Evolutionary conservation across 306 rosid species (phyloP).

Genomic region (Adenanthera pavonina): DNA sequence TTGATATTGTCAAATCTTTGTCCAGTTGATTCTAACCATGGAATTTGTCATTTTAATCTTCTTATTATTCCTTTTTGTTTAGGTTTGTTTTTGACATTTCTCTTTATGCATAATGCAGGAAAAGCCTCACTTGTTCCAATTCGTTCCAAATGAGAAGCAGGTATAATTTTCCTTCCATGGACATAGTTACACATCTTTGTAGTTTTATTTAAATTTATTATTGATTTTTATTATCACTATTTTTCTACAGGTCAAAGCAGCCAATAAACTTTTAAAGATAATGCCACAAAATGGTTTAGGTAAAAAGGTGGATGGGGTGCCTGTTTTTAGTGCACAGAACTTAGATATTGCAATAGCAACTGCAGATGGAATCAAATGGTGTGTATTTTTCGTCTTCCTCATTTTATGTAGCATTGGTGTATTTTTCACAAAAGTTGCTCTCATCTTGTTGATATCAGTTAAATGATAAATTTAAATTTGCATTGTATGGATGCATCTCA

Average conservation of each 20-base stretch:
- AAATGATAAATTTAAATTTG: slow-evolving; percentile 33
- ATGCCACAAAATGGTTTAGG: slow-evolving; percentile 56
- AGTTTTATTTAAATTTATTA: slow-evolving; percentile 26
- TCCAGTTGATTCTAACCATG: slow-evolving; percentile 10
- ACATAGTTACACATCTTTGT: slow-evolving; percentile 26
- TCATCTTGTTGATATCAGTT: slow-evolving; percentile 21
- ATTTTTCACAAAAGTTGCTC: slow-evolving; percentile 19
- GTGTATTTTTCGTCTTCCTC: slow-evolving; percentile 39
- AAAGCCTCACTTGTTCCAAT: slow-evolving; percentile 91
- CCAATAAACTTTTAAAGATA: slow-evolving; percentile 82
- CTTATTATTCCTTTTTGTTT: not conserved
- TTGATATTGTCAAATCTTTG: not conserved
- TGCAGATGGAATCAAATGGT: slow-evolving; percentile 89
- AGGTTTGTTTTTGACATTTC: slow-evolving; percentile 17
- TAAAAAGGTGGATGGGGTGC: slow-evolving; percentile 91
- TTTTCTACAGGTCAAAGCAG: slow-evolving; percentile 79
- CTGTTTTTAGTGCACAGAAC: slow-evolving; percentile 94
- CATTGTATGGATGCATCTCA: slow-evolving; percentile 17
- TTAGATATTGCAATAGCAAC: slow-evolving; percentile 96
- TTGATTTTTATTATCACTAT: slow-evolving; percentile 21
- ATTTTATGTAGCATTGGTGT: slow-evolving; percentile 27
- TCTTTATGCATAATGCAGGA: slow-evolving; percentile 65
- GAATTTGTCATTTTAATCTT: slow-evolving; percentile 20
- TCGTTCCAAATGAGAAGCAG: slow-evolving; percentile 98
- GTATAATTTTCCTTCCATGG: slow-evolving; percentile 48